Base-by-base conservation (phyloP, 208 protist genomes). In the Acanthamoeba rhysodes region DNA sequence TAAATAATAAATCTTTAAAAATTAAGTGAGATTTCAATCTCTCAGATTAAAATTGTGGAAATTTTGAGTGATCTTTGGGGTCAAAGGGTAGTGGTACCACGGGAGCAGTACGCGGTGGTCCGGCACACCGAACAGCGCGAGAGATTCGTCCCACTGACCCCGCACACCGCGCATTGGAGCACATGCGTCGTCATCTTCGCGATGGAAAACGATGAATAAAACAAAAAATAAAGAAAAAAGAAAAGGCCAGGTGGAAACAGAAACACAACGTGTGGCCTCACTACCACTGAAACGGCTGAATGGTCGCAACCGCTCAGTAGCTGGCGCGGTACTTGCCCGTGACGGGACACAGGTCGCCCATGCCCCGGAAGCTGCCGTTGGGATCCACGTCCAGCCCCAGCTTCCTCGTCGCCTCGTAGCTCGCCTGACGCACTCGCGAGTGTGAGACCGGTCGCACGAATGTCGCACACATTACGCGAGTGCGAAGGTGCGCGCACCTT, bases 291-390 rank as follows among this genome's bases (percentile, higher is more conserved):
- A n/a, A n/a, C n/a, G n/a, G n/a, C n/a, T n/a, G n/a, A n/a, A n/a
- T n/a, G n/a, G n/a, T 41, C 4, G 37, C 37, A 41, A 41, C 37
- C n/a, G 48, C 53, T 94, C 45, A 95, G 62, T 87, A 95, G 91
- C 91, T 95, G 18, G 91, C 91, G 24, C 91, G 91, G 18, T 74
- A 74, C 74, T 95, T 95, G 66, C 91, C 91, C 2, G 91, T 95
- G 91, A 95, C 45, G 70, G 91, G 91, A 50, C 91, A 95, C 45
- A 87, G 45, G 53, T 95, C 62, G 48, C 91, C 91, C 53, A 80
- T 87, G 34, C 91, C 91, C 7, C 91, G 68, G 72, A 24, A 66
- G 34, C 50, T 59, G 41, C 74, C 74, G 68, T 64, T 95, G 27
- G 66, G 18, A 66, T 95, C 91, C 10, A 95, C 53, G 32, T 95